A percentile compares a stretch with the other conserved stretches of the same genome.
Conservation (phyloP, 2,329 filamentous ascomycete species). For the Aspergillus udagawae region DNA sequence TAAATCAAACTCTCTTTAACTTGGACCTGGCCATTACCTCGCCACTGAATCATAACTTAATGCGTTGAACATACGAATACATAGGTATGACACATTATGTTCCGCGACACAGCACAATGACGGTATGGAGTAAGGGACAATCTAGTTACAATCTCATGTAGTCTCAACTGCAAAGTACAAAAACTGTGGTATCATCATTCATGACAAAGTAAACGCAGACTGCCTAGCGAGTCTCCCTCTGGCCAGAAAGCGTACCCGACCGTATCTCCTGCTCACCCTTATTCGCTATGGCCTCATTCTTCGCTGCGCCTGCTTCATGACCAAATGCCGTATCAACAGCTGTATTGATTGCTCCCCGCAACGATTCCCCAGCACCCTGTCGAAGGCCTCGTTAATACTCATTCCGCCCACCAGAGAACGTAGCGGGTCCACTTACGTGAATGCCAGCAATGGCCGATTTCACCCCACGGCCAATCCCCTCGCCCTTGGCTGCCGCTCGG, state of each 20-base stretch:
- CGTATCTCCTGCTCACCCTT: slow-evolving; percentile 34
- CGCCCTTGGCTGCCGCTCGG: slow-evolving; percentile 13
- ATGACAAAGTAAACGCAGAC: background rate
- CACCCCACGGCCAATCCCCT: slow-evolving; percentile 20
- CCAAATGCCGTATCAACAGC: slow-evolving; percentile 38
- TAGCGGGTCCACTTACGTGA: slow-evolving; percentile 27
- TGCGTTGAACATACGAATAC: background rate
- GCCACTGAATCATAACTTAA: background rate
- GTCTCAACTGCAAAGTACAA: background rate
- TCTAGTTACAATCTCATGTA: background rate
- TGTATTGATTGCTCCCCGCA: slow-evolving; percentile 36
- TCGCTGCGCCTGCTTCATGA: slow-evolving; percentile 29
- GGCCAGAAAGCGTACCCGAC: slow-evolving; percentile 23
- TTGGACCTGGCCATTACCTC: background rate
- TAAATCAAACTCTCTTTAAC: background rate
- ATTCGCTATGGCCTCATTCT: slow-evolving; percentile 35
- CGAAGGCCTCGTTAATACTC: background rate
- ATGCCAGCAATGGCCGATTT: slow-evolving; percentile 28
- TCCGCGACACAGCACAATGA: no score
- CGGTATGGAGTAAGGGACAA: background rate
- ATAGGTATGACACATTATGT: background rate
- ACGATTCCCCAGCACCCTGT: slow-evolving; percentile 39
- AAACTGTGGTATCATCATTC: background rate
- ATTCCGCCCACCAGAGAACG: background rate
- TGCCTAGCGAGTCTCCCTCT: background rate